Percentiles rank a stretch among this genome's conserved stretches.
Evolutionary conservation across 1,284 basidiomycete genomes (phyloP).

Genomic region (Taiwanofungus camphoratus): DNA sequence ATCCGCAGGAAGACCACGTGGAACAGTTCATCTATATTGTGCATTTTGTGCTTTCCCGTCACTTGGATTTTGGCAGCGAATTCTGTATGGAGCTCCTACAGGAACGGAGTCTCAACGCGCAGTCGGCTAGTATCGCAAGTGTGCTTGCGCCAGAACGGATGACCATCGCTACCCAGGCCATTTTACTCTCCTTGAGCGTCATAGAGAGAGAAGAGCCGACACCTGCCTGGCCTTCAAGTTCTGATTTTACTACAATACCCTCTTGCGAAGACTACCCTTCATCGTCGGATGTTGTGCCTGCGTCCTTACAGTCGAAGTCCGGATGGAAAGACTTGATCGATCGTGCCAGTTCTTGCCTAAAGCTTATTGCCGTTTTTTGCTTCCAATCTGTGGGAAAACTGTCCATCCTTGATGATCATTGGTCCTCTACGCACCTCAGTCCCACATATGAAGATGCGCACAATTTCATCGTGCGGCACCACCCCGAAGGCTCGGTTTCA

Average conservation of each 20-base stretch:
- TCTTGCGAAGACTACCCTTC: constrained; percentile 64
- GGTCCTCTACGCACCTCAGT: constrained; percentile 55
- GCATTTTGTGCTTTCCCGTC: constrained; percentile 80
- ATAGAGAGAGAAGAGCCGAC: constrained; percentile 67
- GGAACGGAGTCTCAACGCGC: constrained; percentile 46
- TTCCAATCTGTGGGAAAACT: constrained; percentile 69
- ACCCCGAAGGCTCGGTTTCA: constrained; percentile 65
- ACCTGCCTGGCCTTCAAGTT: constrained; percentile 72
- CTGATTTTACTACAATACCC: constrained; percentile 63
- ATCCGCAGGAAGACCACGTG: constrained; percentile 70
- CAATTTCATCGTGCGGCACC: constrained; percentile 58
- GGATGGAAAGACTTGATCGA: constrained; percentile 78
- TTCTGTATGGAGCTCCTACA: constrained; percentile 77
- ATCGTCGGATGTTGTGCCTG: constrained; percentile 58
- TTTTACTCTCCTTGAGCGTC: constrained; percentile 66
- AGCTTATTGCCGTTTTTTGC: constrained; percentile 59
- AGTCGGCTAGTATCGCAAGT: constrained; percentile 37
- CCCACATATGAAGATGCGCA: constrained; percentile 67
- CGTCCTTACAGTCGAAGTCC: constrained; percentile 49
- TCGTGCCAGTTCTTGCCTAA: constrained; percentile 57
- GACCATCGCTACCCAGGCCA: constrained; percentile 73
- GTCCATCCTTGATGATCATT: constrained; percentile 83
- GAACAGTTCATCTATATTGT: constrained; percentile 77
- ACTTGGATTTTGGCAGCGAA: constrained; percentile 85
- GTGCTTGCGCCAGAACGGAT: constrained; percentile 69